Base-by-base conservation (phyloP, 768 basidiomycete genomes). In the Pisolithus sp. region DNA sequence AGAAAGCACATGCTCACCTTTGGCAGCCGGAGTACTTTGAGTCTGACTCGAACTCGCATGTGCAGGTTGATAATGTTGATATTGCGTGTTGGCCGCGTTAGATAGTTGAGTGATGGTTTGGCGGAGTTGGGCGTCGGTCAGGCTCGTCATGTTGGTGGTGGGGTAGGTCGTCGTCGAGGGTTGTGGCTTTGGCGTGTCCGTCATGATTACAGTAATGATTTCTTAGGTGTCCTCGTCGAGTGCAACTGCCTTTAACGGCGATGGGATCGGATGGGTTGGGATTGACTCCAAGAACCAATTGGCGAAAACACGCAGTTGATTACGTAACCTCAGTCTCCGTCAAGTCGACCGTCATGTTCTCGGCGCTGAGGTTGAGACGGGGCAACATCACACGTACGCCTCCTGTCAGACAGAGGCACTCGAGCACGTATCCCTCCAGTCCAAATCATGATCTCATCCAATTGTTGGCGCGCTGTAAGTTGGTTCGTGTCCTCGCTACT, bases 111-210 rank as follows among this genome's bases (percentile, higher is more conserved):
- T 78, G 52, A 84, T 78, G 17, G 82, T 81, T 61, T 85, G 81
- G 24, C 75, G 71, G 43, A 87, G 74, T 57, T 86, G 83, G 47
- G 75, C 71, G 62, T 85, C 84, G 1, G 83, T 72, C 73, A 87
- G 77, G 50, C 57, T 68, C 26, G 68, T 66, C 62, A 73, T 71
- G 49, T 69, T 64, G 41, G 65, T 61, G 26, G 64, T 67, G 48
- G 63, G 63, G 52, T 71, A 70, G 48, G 61, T 54, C 31, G 59
- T 58, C 59, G 67, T 59, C 47, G 67, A 50, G 26, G 39, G 57
- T 52, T 18, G 52, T 26, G 37, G 57, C 50, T 18, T 51, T 15
- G 65, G 59, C 46, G 64, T 54, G 54, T 61, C 63, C 53, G 65
- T 43, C 67, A 68, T 69, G 53, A 24, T 23, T 26, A n/a, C n/a